Evolutionary conservation across 2,329 filamentous ascomycete species (phyloP), one percentile per base, ranked within the genome.

Genomic region (Ophiostoma ulmi): DNA sequence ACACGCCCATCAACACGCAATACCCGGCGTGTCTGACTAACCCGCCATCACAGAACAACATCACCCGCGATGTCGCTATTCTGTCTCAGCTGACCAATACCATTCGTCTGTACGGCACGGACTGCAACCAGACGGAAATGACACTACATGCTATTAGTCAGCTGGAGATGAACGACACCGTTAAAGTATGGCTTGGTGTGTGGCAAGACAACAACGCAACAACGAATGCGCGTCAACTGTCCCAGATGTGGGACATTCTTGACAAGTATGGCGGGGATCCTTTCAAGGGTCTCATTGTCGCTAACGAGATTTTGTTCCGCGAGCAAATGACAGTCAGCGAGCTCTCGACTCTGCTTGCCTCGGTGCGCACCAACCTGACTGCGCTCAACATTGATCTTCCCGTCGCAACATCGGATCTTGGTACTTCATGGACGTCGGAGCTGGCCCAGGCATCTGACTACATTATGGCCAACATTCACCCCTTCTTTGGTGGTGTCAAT

Each of bases 121-220:
- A 98, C 81, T 98, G 94, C 85, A 97, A 97, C 80, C 94, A 98
- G 80, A 98, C 94, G 0, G 87, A 97, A 79, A 95, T 98, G 91
- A 87, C 96, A 0, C 83, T 98, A 10, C 90, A 95, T 76, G 90
- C 94, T 26, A 90, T 98, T 75, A 84, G 91, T 71, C 85, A 85
- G 68, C 84, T 98, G 14, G 84, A 90, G 69, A 81, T 97, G 75
- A 85, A 91, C 70, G 84, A 87, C 71, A 83, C 83, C 1, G 88
- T 97, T 82, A 97, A 96, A 79, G 84, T 98, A 73, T 98, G 94
- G 94, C 83, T 98, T 64, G 94, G 94, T 20, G 94, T 98, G 3
- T 97, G 94, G 92, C 90, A 97, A 73, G 93, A 95, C 77, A 85
- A 82, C 70, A 97, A 97, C 79, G 79, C 82, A 10, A 96, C 92